phyloP scores from a whole-genome alignment of 495 filamentous ascomycete genomes.

The Talaromyces trachyspermus region DNA sequence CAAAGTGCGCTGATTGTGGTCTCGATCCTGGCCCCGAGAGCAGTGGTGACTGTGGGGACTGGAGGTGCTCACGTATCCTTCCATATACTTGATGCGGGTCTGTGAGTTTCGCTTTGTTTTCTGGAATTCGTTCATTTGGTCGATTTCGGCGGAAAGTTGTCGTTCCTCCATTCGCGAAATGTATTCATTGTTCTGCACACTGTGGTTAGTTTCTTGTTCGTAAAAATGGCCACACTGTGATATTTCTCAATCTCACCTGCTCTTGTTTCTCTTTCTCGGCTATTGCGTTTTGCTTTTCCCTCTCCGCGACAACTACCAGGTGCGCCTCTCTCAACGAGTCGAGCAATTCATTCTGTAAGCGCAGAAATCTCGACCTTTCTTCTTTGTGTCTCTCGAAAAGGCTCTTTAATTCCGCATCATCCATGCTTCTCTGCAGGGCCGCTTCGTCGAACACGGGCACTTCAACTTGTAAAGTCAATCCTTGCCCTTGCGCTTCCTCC shows the following conservation, averaged over 20 bases:
- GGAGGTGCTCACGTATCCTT: slow-evolving; percentile 62
- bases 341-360: slow-evolving; percentile 37
- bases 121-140: slow-evolving; percentile 53
- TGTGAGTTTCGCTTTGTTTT: slow-evolving; percentile 48
- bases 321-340: slow-evolving; percentile 27
- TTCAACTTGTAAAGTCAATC: slow-evolving; percentile 26
- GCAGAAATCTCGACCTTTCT: slow-evolving; percentile 51
- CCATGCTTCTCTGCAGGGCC: slow-evolving; percentile 33
- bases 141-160: slow-evolving; percentile 65
- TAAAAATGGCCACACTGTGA: slow-evolving; percentile 32
- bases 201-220: slow-evolving; percentile 1
- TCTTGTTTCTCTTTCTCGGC: slow-evolving; percentile 43
- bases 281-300: slow-evolving; percentile 23
- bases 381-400: slow-evolving; percentile 47
- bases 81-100: slow-evolving; percentile 72
- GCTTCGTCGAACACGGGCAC: slow-evolving; percentile 33
- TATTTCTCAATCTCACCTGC: slow-evolving; percentile 41
- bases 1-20: too few species aligned
- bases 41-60: slow-evolving; percentile 31
- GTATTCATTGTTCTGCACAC: slow-evolving; percentile 34
- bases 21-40: slow-evolving; percentile 18
- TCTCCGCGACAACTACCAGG: slow-evolving; percentile 24
- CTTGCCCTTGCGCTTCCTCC: neutral
- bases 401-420: slow-evolving; percentile 40
- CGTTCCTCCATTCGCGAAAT: slow-evolving; percentile 62